Conservation (phyloP, 129 eudicot genomes). For the Chrysanthemum lavandulifolium region DNA sequence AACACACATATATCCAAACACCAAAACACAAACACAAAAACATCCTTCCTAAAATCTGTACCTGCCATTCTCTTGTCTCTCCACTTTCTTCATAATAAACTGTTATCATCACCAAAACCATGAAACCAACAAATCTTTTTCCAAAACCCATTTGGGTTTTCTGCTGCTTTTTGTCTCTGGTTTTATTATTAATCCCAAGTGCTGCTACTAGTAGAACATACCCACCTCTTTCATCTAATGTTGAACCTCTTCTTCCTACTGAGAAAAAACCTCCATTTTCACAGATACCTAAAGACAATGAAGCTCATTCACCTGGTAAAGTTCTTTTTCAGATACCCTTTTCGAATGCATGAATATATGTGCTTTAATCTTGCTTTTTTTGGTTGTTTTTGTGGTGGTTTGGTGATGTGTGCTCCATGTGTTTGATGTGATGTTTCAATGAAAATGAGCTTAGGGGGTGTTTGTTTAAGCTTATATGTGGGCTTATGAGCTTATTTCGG, state of each 20-base stretch:
- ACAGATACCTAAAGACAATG: constrained; percentile 39
- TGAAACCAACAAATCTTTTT: constrained; percentile 37
- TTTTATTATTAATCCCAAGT: constrained; percentile 28
- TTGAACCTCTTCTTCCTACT: constrained; percentile 81
- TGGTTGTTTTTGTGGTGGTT: neutral
- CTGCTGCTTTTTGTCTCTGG: constrained; percentile 15
- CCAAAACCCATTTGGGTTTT: constrained; percentile 55
- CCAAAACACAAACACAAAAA: constrained; percentile 1
- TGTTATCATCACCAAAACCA: constrained; percentile 1
- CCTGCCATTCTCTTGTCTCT: no score
- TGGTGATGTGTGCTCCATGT: neutral
- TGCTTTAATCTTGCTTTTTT: neutral
- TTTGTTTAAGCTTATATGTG: no score
- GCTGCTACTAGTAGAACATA: constrained; percentile 43
- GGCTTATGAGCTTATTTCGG: no score
- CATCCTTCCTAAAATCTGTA: no score
- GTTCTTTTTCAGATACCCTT: neutral
- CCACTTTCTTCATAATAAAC: neutral
- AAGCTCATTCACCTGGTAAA: constrained; percentile 74
- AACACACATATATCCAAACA: neutral
- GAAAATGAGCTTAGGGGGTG: neutral
- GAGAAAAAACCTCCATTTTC: constrained; percentile 74
- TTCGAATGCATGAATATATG: neutral
- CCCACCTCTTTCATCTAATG: constrained; percentile 51
- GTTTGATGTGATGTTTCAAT: constrained; percentile 19